Evolutionary conservation across 2,329 filamentous ascomycete species (phyloP).

Genomic region (Rutstroemia sp.): DNA sequence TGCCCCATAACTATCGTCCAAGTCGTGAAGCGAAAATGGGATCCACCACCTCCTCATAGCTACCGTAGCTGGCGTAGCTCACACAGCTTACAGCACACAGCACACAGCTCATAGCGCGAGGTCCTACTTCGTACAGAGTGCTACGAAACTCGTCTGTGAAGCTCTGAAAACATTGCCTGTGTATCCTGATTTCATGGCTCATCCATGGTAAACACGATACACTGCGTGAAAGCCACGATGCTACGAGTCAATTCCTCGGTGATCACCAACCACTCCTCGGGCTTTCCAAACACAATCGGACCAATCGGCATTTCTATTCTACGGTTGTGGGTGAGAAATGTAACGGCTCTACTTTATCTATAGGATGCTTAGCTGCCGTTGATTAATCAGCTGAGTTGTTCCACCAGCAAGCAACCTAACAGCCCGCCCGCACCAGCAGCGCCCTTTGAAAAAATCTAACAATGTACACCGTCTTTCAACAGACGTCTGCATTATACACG

Average conservation of each 20-base stretch:
- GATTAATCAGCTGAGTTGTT: conserved; percentile 7
- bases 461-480: conserved; percentile 6
- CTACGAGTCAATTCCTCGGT: neutral
- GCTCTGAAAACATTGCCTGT: neutral
- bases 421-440: too few species aligned
- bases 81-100: too few species aligned
- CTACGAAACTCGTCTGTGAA: neutral
- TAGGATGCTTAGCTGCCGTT: conserved; percentile 2
- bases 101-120: too few species aligned
- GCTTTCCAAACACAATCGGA: neutral
- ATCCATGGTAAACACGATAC: conserved; percentile 4
- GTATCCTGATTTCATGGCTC: neutral
- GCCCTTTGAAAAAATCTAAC: neutral
- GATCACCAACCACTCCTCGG: conserved; percentile 1
- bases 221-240: conserved; percentile 9
- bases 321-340: neutral
- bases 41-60: too few species aligned
- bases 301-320: neutral
- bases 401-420: neutral
- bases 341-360: conserved; percentile 1
- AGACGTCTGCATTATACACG: neutral
- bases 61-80: too few species aligned
- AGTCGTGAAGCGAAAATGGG: too few species aligned
- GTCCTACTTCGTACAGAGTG: neutral
- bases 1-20: too few species aligned